A percentile compares a stretch with the other conserved stretches of the same genome.
Evolutionary conservation across 257 asterid genomes (phyloP).

Genomic region (Leptodermis oblonga): DNA sequence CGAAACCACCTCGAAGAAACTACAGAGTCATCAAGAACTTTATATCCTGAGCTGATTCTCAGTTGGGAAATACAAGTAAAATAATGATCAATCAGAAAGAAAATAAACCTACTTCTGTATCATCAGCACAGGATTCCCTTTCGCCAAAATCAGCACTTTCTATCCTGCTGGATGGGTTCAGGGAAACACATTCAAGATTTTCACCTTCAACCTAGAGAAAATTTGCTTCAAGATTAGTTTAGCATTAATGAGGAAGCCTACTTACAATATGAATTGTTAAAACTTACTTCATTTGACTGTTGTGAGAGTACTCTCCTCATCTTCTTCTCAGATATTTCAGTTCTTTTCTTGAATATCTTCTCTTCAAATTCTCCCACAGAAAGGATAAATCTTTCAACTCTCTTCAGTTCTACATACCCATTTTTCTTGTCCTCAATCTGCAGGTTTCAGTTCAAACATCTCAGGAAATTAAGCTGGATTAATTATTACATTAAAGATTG

Average conservation of each 20-base stretch:
- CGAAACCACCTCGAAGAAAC: neutral
- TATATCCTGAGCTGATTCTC: neutral
- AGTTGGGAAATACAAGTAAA: neutral
- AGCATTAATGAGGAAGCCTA: neutral
- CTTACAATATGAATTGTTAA: conserved; percentile 21
- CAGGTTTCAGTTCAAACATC: neutral
- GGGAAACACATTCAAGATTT: neutral
- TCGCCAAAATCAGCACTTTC: neutral
- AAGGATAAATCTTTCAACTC: conserved; percentile 53
- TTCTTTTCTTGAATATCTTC: too few relatives aligned
- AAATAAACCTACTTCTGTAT: neutral
- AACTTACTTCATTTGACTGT: too few relatives aligned
- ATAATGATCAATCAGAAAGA: neutral
- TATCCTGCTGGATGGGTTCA: neutral
- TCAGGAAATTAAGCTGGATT: neutral
- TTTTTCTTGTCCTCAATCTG: conserved; percentile 35
- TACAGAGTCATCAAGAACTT: neutral
- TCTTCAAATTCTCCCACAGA: too few relatives aligned
- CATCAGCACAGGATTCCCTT: neutral
- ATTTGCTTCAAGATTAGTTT: too few relatives aligned
- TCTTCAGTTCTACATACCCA: conserved; percentile 30
- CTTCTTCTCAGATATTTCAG: too few relatives aligned
- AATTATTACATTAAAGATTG: neutral
- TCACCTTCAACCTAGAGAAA: neutral
- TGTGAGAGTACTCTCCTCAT: too few relatives aligned